These are phyloP conservation scores for Fusarium longipes DNA, from an alignment of 2,329 filamentous ascomycete genomes.

Conservation along the genomic window DNA sequence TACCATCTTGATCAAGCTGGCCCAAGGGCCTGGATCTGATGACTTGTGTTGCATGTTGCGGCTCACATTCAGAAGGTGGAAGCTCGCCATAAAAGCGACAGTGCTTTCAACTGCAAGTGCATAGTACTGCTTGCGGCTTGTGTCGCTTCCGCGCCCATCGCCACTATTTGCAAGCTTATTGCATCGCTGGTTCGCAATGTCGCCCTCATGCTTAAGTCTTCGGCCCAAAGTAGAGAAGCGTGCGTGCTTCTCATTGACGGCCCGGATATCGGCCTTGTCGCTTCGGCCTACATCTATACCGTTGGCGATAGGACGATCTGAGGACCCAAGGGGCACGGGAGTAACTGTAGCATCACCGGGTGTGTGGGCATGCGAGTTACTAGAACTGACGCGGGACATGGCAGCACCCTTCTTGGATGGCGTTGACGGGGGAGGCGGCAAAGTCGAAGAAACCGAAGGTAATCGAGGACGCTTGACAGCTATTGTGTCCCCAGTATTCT, in stretches of 20 bases:
- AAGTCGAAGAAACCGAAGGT: conserved; percentile 52
- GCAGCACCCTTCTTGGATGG: conserved; percentile 63
- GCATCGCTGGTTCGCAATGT: conserved; percentile 54
- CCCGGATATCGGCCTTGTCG: conserved; percentile 43
- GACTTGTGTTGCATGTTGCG: conserved; percentile 58
- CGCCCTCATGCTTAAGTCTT: conserved; percentile 66
- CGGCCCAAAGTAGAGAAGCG: conserved; percentile 58
- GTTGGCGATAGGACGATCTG: conserved; percentile 46
- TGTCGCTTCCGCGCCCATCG: conserved; percentile 45
- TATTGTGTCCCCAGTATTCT: conserved; percentile 51
- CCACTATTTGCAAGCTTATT: conserved; percentile 41
- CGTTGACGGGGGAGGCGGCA: conserved; percentile 60
- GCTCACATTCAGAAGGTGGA: conserved; percentile 61
- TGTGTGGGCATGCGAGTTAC: conserved; percentile 63
- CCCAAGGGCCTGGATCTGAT: conserved; percentile 57
- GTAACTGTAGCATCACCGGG: conserved; percentile 58
- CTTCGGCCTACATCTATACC: conserved; percentile 48
- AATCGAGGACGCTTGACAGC: conserved; percentile 58
- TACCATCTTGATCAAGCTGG: conserved; percentile 59
- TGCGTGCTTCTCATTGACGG: conserved; percentile 52
- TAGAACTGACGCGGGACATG: conserved; percentile 66
- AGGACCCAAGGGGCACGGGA: conserved; percentile 43
- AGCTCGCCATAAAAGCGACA: conserved; percentile 64
- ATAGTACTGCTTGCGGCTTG: conserved; percentile 55
- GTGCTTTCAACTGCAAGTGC: conserved; percentile 62